Percentiles rank a stretch among this genome's conserved stretches.
These are phyloP conservation scores for Rhododendron mucronatum DNA, from an alignment of 148 eudicot species.

Conservation along the genomic window DNA sequence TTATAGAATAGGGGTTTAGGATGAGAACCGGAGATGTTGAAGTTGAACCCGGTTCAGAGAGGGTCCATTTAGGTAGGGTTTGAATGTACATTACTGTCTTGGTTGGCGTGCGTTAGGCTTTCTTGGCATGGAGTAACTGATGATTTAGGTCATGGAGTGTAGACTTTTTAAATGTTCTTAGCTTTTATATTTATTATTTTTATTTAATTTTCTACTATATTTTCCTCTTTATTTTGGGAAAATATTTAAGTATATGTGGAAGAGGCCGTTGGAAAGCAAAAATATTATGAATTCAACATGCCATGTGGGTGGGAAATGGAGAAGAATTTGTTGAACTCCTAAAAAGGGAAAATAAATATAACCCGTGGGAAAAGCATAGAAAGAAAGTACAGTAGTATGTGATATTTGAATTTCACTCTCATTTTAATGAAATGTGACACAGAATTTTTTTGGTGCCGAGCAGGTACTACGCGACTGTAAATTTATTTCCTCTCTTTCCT, in stretches of 20 bases:
- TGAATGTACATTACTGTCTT: conserved; percentile 7
- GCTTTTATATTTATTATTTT: not conserved
- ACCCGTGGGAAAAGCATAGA: not conserved
- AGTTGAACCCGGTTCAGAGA: not conserved
- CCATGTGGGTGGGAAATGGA: not conserved
- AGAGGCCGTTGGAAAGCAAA: not conserved
- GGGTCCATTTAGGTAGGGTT: conserved; percentile 12
- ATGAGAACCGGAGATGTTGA: not conserved
- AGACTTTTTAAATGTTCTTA: not conserved
- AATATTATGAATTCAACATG: not conserved
- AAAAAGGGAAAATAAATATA: not conserved
- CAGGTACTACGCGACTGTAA: too few relatives aligned
- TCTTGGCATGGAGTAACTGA: not conserved
- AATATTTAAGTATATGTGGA: not conserved
- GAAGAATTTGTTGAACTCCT: not conserved
- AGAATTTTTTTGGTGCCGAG: too few relatives aligned
- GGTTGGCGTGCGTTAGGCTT: conserved; percentile 25
- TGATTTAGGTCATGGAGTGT: not conserved
- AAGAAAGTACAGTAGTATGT: too few relatives aligned
- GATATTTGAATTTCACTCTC: too few relatives aligned
- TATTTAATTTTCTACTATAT: not conserved
- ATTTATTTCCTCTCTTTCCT: too few relatives aligned
- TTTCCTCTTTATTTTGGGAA: not conserved
- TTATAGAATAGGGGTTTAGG: not conserved
- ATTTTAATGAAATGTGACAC: too few relatives aligned